Evolutionary conservation across 2,329 filamentous ascomycete species (phyloP), one percentile per base, ranked within the genome.

Genomic region (Parasarocladium wereldwijsianum): DNA sequence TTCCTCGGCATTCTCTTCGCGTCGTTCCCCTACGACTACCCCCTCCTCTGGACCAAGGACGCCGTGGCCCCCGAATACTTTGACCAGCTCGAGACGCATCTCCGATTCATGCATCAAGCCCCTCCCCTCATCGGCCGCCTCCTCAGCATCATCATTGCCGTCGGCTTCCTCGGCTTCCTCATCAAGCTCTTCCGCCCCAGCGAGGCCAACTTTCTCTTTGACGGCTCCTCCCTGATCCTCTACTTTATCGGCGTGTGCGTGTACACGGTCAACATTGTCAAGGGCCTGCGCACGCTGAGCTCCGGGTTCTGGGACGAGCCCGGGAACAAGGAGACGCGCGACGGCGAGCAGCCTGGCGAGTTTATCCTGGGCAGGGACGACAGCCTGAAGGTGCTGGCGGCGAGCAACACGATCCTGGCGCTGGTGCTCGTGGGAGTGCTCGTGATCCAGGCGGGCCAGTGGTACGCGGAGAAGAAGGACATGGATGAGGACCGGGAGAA

Each of bases 1-100:
- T 93, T 96, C 70, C 79, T 98, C 40, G 90, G 90, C 44, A 85
- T 96, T 54, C 77, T 98, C 56, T 98, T 96, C 70, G 85, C 85
- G 44, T 76, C 77, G 38, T 92, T 96, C 57, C 86, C 90, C 37
- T 98, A 96, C 65, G 90, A 92, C 64, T 90, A 84, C 60, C 79
- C 83, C 36, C 76, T 90, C 38, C 77, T 92, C 32, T 92, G 83
- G 69, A 78, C 76, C 30, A 71, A 72, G 17, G 73, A 70, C 24
- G 64, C 63, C 32, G 64, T 80, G 31, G 64, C 69, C 36, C 62
- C 66, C 22, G 50, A 66, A 24, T 92, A 87, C 68, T 86, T 82
- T 50, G 70, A 77, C 52, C 76, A 86, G 49, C 75, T 94, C 38
- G 87, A 96, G 61, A 69, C 70, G 27, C 90, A 98, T 63, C 75